Evolutionary conservation across 2,329 filamentous ascomycete genomes (phyloP).

Genomic region (Pseudogymnoascus sp.): DNA sequence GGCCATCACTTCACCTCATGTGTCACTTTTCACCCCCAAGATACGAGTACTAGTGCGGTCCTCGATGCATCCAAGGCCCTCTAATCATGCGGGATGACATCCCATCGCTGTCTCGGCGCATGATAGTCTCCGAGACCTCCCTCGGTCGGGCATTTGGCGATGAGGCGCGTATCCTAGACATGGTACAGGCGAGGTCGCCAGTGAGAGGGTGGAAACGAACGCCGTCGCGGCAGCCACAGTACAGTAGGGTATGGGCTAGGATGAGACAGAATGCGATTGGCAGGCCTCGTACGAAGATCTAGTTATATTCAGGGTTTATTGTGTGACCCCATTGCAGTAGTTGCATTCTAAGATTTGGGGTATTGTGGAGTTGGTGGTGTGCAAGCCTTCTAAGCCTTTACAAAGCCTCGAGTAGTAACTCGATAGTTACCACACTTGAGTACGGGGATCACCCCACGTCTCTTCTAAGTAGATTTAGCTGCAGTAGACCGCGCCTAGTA

Average conservation of each 20-base stretch:
- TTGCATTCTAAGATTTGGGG: background rate
- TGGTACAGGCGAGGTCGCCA: background rate
- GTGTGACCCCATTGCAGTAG: background rate
- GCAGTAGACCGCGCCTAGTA: background rate
- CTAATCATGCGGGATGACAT: background rate
- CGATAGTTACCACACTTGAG: background rate
- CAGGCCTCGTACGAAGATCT: background rate
- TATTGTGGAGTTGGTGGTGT: background rate
- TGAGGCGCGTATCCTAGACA: background rate
- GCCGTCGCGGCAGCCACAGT: conserved; percentile 1
- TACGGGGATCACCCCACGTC: background rate
- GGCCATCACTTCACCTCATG: background rate
- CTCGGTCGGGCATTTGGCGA: background rate
- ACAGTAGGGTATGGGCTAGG: background rate
- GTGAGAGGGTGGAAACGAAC: background rate
- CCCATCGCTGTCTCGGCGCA: background rate
- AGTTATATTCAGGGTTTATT: background rate
- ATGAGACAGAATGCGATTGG: background rate
- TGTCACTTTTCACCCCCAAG: background rate
- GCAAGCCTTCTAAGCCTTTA: background rate
- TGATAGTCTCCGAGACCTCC: background rate
- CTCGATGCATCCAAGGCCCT: background rate
- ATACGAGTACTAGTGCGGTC: background rate
- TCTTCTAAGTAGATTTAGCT: background rate
- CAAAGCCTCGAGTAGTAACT: background rate